These are phyloP conservation scores for Pezicula carpinea DNA, from an alignment of 2,329 filamentous ascomycete species.

Conservation along the genomic window DNA sequence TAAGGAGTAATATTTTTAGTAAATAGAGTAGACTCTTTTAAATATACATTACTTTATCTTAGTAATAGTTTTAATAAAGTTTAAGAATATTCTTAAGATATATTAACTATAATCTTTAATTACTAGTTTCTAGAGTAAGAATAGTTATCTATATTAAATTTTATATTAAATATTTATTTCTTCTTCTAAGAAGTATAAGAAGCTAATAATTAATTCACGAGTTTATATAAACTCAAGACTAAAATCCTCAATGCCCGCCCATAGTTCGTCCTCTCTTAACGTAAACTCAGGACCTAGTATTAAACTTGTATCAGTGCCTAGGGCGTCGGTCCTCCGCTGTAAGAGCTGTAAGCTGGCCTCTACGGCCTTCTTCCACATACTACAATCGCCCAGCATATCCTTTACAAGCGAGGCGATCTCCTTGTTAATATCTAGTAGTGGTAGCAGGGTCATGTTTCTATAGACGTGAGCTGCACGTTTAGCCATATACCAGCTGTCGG, in stretches of 20 bases:
- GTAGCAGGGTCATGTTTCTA: constrained; percentile 14
- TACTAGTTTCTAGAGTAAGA: too few species aligned
- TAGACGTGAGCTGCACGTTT: constrained; percentile 32
- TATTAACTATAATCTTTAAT: too few species aligned
- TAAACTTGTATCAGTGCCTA: background rate
- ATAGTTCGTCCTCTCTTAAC: background rate
- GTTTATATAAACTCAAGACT: constrained; percentile 3
- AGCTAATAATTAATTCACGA: too few species aligned
- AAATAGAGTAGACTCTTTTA: too few species aligned
- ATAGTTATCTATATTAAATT: too few species aligned
- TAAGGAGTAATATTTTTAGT: too few species aligned
- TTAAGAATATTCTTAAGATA: too few species aligned
- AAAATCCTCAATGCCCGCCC: constrained; percentile 1
- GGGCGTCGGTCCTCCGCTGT: background rate
- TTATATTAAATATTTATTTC: too few species aligned
- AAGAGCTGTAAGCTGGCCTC: background rate
- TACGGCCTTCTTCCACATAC: background rate
- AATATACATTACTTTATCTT: too few species aligned
- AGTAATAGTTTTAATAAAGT: too few species aligned
- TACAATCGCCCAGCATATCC: constrained; percentile 9
- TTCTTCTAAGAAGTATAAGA: too few species aligned
- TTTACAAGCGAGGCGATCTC: constrained; percentile 14
- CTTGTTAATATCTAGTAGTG: constrained; percentile 5
- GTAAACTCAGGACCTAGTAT: background rate
- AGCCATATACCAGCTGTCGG: constrained; percentile 31